Base-by-base conservation (phyloP, 139 green algal genomes). In the Picochlorum sp. region DNA sequence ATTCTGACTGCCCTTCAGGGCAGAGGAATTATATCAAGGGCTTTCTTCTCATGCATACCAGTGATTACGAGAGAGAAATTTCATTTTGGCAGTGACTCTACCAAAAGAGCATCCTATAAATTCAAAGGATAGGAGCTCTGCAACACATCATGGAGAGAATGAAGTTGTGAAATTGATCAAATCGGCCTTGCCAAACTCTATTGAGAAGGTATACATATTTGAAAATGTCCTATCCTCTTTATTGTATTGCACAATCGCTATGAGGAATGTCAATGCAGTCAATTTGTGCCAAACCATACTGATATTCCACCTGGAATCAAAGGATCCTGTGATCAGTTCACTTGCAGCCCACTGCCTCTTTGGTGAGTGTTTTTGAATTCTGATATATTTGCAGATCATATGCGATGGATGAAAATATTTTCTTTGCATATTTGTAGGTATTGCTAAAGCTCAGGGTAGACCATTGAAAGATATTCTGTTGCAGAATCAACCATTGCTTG, bases 231-330 rank as follows among this genome's bases (percentile, higher is more conserved):
- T 78, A 57, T 62, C 76, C 28, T 45, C 58, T 16, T 60, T 82
- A 4, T 71, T 51, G 4, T 50, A 59, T 9, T 21, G 65, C 9
- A 61, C 68, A 11, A 18, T 23, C 13, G 57, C 21, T 49, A 62
- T 68, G 34, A 52, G 57, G 8, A 56, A 41, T 24, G 37, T 49
- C 20, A 37, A 18, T 26, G 62, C 71, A 10, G 57, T 74, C 58
- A 52, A 73, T 24, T 51, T 81, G 26, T 20, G 68, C 21, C 49
- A 77, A 55, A 71, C 51, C n/a, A 56, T 77, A 41, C 50, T 84
- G 52, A 34, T 78, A n/a, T 49, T 63, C 0, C 44, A 54, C 37
- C 51, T 82, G 32, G 75, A 73, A 32, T 45, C 67, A 58, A 38
- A 37, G 1, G 68, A 77, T 47, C 44, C 61, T 1, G 21, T 28